Evolutionary conservation across 352 stramenopile genomes (phyloP).

Genomic region (Salisapilia sapeloensis): DNA sequence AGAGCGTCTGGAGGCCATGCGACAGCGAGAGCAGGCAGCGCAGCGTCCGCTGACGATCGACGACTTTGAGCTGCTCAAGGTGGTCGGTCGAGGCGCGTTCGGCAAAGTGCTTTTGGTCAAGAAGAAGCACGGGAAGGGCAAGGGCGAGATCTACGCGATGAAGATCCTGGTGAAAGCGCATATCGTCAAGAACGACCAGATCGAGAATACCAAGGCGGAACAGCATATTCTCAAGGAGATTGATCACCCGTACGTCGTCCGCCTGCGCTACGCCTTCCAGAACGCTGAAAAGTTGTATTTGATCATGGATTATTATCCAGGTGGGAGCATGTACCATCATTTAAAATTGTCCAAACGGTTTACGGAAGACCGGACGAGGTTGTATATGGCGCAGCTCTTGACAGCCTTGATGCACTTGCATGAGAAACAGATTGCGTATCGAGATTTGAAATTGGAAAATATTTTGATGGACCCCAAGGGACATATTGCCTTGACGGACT

Average conservation of each 20-base stretch:
- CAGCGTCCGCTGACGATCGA: slow-evolving; percentile 65
- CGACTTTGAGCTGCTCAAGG: slow-evolving; percentile 92
- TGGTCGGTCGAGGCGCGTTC: slow-evolving; percentile 90
- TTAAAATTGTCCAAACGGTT: slow-evolving; percentile 79
- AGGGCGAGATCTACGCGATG: slow-evolving; percentile 85
- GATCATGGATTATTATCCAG: slow-evolving; percentile 92
- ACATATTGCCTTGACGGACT: slow-evolving; percentile 79
- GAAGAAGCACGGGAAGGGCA: slow-evolving; percentile 82
- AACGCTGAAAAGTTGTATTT: slow-evolving; percentile 91
- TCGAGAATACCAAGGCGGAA: slow-evolving; percentile 85
- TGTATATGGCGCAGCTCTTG: slow-evolving; percentile 81
- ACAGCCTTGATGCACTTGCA: slow-evolving; percentile 80
- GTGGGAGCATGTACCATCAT: slow-evolving; percentile 82
- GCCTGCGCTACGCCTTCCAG: slow-evolving; percentile 75
- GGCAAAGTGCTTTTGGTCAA: slow-evolving; percentile 91
- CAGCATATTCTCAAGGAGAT: slow-evolving; percentile 84
- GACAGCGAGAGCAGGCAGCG: slow-evolving; percentile 58
- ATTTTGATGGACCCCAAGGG: slow-evolving; percentile 81
- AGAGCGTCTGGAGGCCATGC: slow-evolving; percentile 64
- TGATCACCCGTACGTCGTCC: slow-evolving; percentile 77
- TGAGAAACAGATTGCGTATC: slow-evolving; percentile 80
- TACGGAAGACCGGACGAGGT: slow-evolving; percentile 57
- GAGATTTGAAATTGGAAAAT: slow-evolving; percentile 82
- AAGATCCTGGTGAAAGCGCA: slow-evolving; percentile 89
- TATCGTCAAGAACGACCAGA: slow-evolving; percentile 87